Conservation (phyloP, 495 filamentous ascomycete species). For the Aspergillus incahuasiensis region DNA sequence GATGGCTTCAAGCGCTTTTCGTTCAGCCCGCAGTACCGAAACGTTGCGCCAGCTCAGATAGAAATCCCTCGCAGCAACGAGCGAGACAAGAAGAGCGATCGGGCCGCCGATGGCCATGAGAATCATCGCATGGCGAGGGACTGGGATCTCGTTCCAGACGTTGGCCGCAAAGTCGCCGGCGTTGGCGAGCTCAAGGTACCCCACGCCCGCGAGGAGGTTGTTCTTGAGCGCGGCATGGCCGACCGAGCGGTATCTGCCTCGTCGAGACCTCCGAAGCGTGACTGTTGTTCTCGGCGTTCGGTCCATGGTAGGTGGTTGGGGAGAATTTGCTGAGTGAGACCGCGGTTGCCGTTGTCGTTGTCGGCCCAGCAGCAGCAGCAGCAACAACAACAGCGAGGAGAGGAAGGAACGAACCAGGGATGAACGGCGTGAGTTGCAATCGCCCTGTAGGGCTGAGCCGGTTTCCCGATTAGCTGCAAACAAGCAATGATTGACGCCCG, state of each 20-base stretch:
- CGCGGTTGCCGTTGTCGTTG: background rate
- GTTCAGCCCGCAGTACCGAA: constrained; percentile 34
- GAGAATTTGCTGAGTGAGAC: background rate
- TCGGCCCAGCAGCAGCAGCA: too few species aligned
- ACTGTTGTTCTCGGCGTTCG: background rate
- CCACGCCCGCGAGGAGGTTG: constrained; percentile 43
- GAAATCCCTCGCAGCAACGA: constrained; percentile 41
- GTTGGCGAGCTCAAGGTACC: constrained; percentile 49
- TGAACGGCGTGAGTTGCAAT: background rate
- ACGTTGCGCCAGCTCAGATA: constrained; percentile 42
- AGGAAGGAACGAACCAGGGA: background rate
- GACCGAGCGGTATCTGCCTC: background rate
- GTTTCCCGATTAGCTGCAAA: background rate
- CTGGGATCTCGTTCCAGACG: constrained; percentile 47
- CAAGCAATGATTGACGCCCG: background rate
- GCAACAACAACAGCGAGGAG: too few species aligned
- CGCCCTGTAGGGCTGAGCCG: constrained; percentile 24
- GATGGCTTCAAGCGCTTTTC: constrained; percentile 9
- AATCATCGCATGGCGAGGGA: constrained; percentile 39
- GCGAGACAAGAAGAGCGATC: constrained; percentile 37
- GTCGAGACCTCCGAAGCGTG: background rate
- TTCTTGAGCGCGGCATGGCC: constrained; percentile 22
- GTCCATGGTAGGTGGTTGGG: background rate
- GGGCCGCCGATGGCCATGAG: constrained; percentile 49
- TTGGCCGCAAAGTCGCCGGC: constrained; percentile 52